phyloP scores from a whole-genome alignment of 495 filamentous ascomycete genomes.

The Recurvomyces mirabilis region DNA sequence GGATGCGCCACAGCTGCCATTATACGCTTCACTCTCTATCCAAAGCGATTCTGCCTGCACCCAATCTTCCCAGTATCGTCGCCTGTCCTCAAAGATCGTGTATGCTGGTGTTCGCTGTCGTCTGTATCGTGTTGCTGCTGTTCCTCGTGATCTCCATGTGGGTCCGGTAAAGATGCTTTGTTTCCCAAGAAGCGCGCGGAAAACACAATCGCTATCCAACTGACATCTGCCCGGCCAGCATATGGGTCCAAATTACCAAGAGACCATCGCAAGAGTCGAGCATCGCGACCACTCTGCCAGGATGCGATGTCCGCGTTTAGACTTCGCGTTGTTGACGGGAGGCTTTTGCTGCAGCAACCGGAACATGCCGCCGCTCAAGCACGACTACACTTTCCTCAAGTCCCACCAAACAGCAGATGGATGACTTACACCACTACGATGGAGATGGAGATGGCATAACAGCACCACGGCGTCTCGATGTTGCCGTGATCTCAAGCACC shows the following conservation, averaged over 20 bases:
- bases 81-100: slow-evolving; percentile 5
- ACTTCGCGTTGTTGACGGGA: too few relatives aligned
- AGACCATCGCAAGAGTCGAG: too few relatives aligned
- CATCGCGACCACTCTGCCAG: too few relatives aligned
- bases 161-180: slow-evolving; percentile 17
- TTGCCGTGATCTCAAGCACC: too few relatives aligned
- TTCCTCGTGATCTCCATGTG: slow-evolving; percentile 10
- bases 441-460: too few relatives aligned
- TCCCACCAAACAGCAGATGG: too few relatives aligned
- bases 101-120: background rate
- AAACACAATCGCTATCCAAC: slow-evolving; percentile 15
- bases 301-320: too few relatives aligned
- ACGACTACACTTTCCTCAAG: too few relatives aligned
- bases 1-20: slow-evolving; percentile 23
- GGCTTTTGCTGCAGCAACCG: too few relatives aligned
- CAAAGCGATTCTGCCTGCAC: slow-evolving; percentile 9
- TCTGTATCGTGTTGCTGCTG: slow-evolving; percentile 2
- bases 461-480: too few relatives aligned
- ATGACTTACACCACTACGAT: too few relatives aligned
- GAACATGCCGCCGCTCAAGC: too few relatives aligned
- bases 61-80: background rate
- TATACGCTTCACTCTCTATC: slow-evolving; percentile 5
- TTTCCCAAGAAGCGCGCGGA: slow-evolving; percentile 1
- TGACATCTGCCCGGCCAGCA: slow-evolving; percentile 2
- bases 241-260: slow-evolving; percentile 2